phyloP scores from a whole-genome alignment of 352 stramenopile species.

The Globisporangium echinulatum region DNA sequence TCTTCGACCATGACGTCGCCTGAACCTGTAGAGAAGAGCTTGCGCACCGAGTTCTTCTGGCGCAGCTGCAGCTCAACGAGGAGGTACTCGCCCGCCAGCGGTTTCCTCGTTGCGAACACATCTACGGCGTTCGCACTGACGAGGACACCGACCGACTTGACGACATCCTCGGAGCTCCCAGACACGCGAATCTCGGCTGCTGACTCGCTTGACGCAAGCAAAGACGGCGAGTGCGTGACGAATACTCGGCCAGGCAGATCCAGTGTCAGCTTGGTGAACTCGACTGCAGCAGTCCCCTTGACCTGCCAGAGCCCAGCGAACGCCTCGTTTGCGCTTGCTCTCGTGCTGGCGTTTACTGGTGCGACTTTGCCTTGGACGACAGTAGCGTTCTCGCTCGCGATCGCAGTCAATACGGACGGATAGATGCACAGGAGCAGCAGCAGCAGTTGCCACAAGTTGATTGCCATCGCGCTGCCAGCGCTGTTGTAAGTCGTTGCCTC shows the following conservation, averaged over 20 bases:
- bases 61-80: slow-evolving; percentile 1
- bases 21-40: slow-evolving; percentile 2
- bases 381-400: background rate
- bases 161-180: slow-evolving; percentile 3
- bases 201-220: background rate
- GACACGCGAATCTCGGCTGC: slow-evolving; percentile 2
- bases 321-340: background rate
- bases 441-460: background rate
- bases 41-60: slow-evolving; percentile 4
- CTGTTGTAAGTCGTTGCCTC: background rate
- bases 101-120: background rate
- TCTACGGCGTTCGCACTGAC: background rate
- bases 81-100: background rate
- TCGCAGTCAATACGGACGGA: background rate
- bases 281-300: background rate
- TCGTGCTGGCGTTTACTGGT: background rate
- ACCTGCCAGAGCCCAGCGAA: slow-evolving; percentile 3
- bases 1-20: slow-evolving; percentile 3
- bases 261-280: slow-evolving; percentile 1
- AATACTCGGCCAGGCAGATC: slow-evolving; percentile 3
- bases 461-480: background rate
- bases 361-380: background rate
- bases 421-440: background rate
- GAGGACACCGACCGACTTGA: background rate
- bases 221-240: background rate